Evolutionary conservation across 257 asterid species (phyloP).

Genomic region (Jacaranda mimosifolia): DNA sequence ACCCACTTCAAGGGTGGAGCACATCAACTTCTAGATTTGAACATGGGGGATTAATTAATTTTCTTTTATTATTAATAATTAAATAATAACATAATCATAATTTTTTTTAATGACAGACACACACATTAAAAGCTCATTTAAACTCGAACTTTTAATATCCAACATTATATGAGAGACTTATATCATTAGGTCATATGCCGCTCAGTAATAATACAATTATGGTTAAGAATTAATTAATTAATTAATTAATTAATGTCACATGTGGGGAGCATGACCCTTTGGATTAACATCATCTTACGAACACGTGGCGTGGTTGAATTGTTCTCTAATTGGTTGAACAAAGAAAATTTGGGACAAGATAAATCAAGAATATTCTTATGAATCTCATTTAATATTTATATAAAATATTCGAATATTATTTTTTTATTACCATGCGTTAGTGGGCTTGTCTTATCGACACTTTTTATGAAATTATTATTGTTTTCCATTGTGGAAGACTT

Average conservation of each 20-base stretch:
- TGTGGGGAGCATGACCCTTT: constrained; percentile 20
- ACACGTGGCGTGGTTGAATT: constrained; percentile 50
- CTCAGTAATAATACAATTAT: background rate
- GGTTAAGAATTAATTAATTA: too few relatives aligned
- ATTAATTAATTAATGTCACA: constrained; percentile 24
- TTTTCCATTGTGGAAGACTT: background rate
- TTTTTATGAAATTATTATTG: background rate
- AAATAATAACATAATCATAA: too few relatives aligned
- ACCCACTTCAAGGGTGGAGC: constrained; percentile 44
- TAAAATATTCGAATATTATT: background rate
- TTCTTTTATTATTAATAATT: background rate
- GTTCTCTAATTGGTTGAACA: constrained; percentile 18
- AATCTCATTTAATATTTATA: background rate
- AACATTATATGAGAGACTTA: too few relatives aligned
- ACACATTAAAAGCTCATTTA: too few relatives aligned
- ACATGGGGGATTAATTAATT: constrained; percentile 6
- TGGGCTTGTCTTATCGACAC: constrained; percentile 22
- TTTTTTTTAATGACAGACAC: too few relatives aligned
- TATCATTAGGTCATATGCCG: too few relatives aligned
- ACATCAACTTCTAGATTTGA: constrained; percentile 24
- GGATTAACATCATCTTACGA: constrained; percentile 49
- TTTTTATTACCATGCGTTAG: background rate
- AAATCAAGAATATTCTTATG: constrained; percentile 36
- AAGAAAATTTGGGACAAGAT: constrained; percentile 13
- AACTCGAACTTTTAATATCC: too few relatives aligned